Conservation (phyloP, 495 filamentous ascomycete species). For the Hypoxylon intermedium region DNA sequence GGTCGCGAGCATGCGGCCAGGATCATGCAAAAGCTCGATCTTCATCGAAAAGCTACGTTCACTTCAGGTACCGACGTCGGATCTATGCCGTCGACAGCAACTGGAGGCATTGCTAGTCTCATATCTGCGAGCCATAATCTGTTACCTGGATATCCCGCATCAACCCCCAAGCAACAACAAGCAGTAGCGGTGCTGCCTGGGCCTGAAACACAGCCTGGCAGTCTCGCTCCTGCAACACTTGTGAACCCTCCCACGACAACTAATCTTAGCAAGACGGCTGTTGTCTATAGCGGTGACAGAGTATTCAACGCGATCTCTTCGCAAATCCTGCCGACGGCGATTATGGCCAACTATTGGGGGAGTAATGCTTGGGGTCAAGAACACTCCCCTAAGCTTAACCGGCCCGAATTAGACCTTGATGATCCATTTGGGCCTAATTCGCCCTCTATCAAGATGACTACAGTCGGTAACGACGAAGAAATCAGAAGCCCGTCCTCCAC, state of each 20-base stretch:
- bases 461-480: constrained; percentile 44
- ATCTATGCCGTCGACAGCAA: constrained; percentile 47
- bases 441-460: constrained; percentile 46
- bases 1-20: constrained; percentile 85
- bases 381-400: constrained; percentile 58
- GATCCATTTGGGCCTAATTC: constrained; percentile 52
- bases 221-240: constrained; percentile 81
- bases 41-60: constrained; percentile 79
- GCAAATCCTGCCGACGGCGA: constrained; percentile 77
- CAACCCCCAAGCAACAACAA: constrained; percentile 38
- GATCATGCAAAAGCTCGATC: constrained; percentile 90
- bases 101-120: constrained; percentile 83
- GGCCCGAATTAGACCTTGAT: constrained; percentile 54
- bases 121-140: constrained; percentile 84
- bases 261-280: constrained; percentile 85
- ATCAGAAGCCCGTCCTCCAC: constrained; percentile 27
- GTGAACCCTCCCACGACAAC: constrained; percentile 86
- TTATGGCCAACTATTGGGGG: constrained; percentile 93
- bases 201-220: constrained; percentile 57
- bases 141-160: constrained; percentile 62
- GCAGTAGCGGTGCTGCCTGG: constrained; percentile 26
- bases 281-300: constrained; percentile 79
- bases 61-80: constrained; percentile 47
- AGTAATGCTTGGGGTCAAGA: constrained; percentile 82
- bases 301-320: constrained; percentile 68